These are phyloP conservation scores for Melampsora larici-populina DNA, from an alignment of 1,284 basidiomycete species.

Conservation along the genomic window DNA sequence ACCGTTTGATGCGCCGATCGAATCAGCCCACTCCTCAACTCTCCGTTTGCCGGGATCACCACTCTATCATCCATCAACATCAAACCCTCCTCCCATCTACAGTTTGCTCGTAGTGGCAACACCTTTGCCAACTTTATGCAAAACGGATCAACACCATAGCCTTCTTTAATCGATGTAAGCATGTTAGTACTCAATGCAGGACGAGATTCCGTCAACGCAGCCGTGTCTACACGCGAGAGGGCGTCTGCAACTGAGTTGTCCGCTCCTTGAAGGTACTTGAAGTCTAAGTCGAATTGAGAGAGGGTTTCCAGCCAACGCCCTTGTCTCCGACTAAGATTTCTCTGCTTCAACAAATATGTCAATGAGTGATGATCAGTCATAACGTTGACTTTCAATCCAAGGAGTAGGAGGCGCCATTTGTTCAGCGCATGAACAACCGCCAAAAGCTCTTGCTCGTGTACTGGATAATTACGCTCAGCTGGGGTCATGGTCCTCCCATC, in stretches of 20 bases:
- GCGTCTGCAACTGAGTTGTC: not conserved
- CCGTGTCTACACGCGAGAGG: not conserved
- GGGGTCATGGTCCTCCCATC: conserved; percentile 32
- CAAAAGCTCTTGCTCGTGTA: conserved; percentile 44
- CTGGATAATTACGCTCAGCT: conserved; percentile 44
- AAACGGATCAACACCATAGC: too few species aligned
- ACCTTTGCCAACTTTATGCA: too few species aligned
- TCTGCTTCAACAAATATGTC: too few species aligned
- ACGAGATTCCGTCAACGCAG: not conserved
- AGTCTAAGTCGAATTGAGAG: not conserved
- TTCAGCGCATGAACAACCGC: conserved; percentile 44
- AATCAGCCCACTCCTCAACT: not conserved
- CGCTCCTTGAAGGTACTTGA: not conserved
- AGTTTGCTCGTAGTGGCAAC: too few species aligned
- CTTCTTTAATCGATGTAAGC: too few species aligned
- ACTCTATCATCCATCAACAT: too few species aligned
- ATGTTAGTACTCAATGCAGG: too few species aligned
- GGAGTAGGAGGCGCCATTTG: conserved; percentile 21
- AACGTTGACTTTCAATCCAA: conserved; percentile 6
- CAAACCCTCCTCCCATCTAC: too few species aligned
- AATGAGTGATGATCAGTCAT: conserved; percentile 15
- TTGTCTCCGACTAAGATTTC: not conserved
- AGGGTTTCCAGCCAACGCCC: not conserved
- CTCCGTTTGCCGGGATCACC: too few species aligned
- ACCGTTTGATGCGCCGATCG: not conserved